Evolutionary conservation across 73 alveolate genomes (phyloP).

Genomic region (Paramecium primaurelia): DNA sequence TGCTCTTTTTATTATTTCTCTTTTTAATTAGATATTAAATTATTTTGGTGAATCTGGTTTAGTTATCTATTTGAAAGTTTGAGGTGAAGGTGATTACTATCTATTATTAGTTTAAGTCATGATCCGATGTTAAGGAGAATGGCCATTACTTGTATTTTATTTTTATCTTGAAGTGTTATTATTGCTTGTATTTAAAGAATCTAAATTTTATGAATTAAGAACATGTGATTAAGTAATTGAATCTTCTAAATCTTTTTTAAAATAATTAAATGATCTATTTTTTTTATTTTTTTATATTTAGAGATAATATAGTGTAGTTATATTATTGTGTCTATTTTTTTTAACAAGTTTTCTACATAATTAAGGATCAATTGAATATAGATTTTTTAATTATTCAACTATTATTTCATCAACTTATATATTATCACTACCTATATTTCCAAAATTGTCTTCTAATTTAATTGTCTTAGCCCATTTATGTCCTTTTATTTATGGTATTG

Average conservation of each 20-base stretch:
- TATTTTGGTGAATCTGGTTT: neutral
- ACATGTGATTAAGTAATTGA: neutral
- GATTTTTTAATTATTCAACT: neutral
- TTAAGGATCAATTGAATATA: neutral
- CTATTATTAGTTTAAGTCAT: neutral
- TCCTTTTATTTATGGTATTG: slow-evolving; percentile 82
- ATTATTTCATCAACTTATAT: slow-evolving; percentile 58
- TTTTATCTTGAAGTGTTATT: neutral
- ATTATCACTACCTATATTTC: slow-evolving; percentile 65
- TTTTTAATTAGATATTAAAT: neutral
- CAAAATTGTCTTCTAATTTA: slow-evolving; percentile 41
- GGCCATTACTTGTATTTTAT: neutral
- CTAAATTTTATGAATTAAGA: neutral
- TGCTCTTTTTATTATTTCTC: neutral
- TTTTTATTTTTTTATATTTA: neutral
- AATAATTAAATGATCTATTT: neutral
- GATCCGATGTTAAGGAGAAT: neutral
- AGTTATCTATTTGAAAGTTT: neutral
- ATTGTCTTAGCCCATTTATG: slow-evolving; percentile 90
- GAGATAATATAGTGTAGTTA: slow-evolving; percentile 10
- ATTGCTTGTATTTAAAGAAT: neutral
- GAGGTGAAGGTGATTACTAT: neutral
- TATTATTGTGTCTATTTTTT: neutral
- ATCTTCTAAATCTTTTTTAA: neutral
- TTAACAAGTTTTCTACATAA: neutral